Conservation (phyloP, 768 basidiomycete species). For the Kwoniella heveanensis region DNA sequence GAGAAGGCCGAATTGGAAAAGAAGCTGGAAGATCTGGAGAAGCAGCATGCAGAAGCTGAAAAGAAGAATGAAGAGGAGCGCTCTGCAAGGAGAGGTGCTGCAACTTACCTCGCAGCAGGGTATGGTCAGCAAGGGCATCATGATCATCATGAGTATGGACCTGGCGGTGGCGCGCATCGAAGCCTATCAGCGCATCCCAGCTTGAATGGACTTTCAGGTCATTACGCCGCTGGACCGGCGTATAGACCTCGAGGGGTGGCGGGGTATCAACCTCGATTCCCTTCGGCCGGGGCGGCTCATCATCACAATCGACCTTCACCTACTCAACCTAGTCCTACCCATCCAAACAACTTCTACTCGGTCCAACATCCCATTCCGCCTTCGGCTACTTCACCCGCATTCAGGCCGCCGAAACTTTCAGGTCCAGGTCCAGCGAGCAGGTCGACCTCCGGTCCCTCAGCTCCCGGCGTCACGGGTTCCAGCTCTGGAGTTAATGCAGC, state of each 20-base stretch:
- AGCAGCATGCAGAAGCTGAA: conserved; percentile 44
- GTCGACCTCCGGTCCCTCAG: conserved; percentile 11
- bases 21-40: conserved; percentile 50
- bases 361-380: conserved; percentile 28
- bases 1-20: conserved; percentile 48
- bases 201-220: conserved; percentile 29
- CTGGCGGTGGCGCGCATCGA: conserved; percentile 5
- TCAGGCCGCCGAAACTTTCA: conserved; percentile 18
- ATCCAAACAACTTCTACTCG: conserved; percentile 32
- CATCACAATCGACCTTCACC: conserved; percentile 8
- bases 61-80: conserved; percentile 40
- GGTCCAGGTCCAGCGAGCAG: conserved; percentile 1
- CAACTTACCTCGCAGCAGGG: conserved; percentile 15
- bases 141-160: conserved; percentile 9
- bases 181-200: conserved; percentile 36
- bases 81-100: conserved; percentile 6
- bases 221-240: conserved; percentile 39
- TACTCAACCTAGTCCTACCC: conserved; percentile 37
- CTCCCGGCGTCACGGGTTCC: not conserved
- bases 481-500: conserved; percentile 30
- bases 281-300: conserved; percentile 33
- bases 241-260: conserved; percentile 35
- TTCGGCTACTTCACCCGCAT: conserved; percentile 26
- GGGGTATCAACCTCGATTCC: conserved; percentile 44
- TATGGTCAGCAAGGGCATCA: conserved; percentile 21